phyloP scores from a whole-genome alignment of 495 filamentous ascomycete species.

The Trichoderma gamsii region DNA sequence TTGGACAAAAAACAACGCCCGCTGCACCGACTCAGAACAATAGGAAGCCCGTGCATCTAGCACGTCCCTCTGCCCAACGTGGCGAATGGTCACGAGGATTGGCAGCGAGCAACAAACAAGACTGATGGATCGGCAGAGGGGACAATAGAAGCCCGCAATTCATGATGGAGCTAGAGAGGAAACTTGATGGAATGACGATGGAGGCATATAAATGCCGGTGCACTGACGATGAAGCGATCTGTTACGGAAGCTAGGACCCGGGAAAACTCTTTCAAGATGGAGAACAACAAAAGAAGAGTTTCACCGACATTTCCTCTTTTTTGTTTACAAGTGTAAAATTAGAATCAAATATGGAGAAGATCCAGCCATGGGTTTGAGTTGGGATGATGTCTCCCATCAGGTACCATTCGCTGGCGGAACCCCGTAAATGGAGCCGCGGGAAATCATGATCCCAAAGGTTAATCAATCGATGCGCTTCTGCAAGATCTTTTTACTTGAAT shows the following conservation, averaged over 20 bases:
- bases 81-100: conserved; percentile 7
- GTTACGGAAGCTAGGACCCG: not conserved
- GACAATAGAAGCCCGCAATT: not conserved
- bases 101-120: not conserved
- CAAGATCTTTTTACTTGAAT: not conserved
- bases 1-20: not conserved
- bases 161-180: not conserved
- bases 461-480: not conserved
- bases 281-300: too few relatives aligned
- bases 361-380: too few relatives aligned
- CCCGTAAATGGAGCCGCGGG: too few relatives aligned
- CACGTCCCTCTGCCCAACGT: not conserved
- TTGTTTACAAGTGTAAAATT: too few relatives aligned
- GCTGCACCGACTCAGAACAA: not conserved
- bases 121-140: not conserved
- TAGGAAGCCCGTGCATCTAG: conserved; percentile 2
- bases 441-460: too few relatives aligned
- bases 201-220: not conserved
- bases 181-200: not conserved
- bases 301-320: too few relatives aligned
- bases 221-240: not conserved
- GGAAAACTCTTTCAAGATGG: not conserved
- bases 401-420: too few relatives aligned
- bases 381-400: too few relatives aligned
- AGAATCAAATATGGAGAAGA: too few relatives aligned